Base-by-base conservation (phyloP, 2,329 filamentous ascomycete species). In the Neonectria ditissima region DNA sequence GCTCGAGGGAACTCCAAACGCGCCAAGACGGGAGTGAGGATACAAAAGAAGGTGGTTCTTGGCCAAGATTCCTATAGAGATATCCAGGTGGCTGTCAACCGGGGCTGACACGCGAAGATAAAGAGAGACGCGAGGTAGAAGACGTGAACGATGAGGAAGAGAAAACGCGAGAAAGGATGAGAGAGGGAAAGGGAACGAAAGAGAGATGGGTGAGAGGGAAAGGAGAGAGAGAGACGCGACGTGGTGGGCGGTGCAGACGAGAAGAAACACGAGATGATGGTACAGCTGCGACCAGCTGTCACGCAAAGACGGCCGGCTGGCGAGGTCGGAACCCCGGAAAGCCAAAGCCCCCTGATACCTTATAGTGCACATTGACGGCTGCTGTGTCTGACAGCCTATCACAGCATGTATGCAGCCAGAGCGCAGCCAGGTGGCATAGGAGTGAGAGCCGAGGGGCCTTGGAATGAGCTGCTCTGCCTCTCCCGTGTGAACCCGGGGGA, bases 241-340 rank as follows among this genome's bases (percentile, higher is more conserved):
- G 55, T 41, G 39, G 43, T 32, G 32, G 66, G 28, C 43, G 53
- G 51, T 58, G 59, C 53, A 64, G 54, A 54, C 41, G 28, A 53
- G 43, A 65, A 62, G 59, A 67, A 54, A 65, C 59, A 37, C 50
- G 47, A 53, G 45, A 47, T 50, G 62, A 62, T 32, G 57, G 47
- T 41, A 50, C 68, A 65, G 63, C 69, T 73, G 70, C 59, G 63
- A 39, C 44, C 65, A 65, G 51, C 67, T 66, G 70, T 71, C 62
- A 62, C 58, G 69, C 66, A 68, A 54, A 63, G 26, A 60, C 48
- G 59, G 55, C 52, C 66, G 65, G 65, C 65, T 64, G 63, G 44
- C 55, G 50, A 52, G 53, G 41, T 18, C 47, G 55, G 61, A 67
- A 59, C 55, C 59, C 56, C 58, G 24, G 59, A 47, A 55, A 44